Base-by-base conservation (phyloP, 2,329 filamentous ascomycete genomes). In the Beauveria sp. region DNA sequence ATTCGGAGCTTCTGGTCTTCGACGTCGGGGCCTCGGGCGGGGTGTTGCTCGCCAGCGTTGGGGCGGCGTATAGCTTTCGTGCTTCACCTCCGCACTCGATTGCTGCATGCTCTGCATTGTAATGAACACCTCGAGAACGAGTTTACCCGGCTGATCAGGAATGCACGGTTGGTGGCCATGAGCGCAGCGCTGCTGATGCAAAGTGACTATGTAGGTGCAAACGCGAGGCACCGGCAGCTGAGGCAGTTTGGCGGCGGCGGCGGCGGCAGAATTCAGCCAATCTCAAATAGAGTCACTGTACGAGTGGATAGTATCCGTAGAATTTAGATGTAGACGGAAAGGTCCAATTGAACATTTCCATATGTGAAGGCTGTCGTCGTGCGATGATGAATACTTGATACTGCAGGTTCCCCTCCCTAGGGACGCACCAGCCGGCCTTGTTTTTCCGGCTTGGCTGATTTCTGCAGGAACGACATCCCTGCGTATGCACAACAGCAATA, bases 391-490 rank as follows among this genome's bases (percentile, higher is more conserved):
- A 57, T 30, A 26, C 8, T 28, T 54, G 22, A 20, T 54, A 28
- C 40, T 8, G 20, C 20, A 44, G 14, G 50, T 60, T 55, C 58
- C 58, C 58, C 58, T 60, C 58, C 55, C 58, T 4, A 20, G 28
- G 18, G n/a, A 8, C 16, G 56, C 22, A 47, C 41, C 18, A 7
- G 43, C 58, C 58, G 58, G 41, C 58, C 41, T 41, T n/a, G 51
- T 60, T 60, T 60, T 60, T 60, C 58, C 58, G 58, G 58, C 58
- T 54, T 60, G 50, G 41, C 58, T 26, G 22, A 48, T 30, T 26
- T 43, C 30, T 18, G 47, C 47, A 43, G 34, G 16, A 37, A 26
- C 43, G 16, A 47, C 14, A 57, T n/a, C 43, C 41, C 53, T 48
- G 44, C 55, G 26, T 40, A 56, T 48, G 44, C 55, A 48, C 43